These are phyloP conservation scores for Tripidium arundinaceum DNA, from an alignment of 202 grass and related monocot species.

Conservation along the genomic window DNA sequence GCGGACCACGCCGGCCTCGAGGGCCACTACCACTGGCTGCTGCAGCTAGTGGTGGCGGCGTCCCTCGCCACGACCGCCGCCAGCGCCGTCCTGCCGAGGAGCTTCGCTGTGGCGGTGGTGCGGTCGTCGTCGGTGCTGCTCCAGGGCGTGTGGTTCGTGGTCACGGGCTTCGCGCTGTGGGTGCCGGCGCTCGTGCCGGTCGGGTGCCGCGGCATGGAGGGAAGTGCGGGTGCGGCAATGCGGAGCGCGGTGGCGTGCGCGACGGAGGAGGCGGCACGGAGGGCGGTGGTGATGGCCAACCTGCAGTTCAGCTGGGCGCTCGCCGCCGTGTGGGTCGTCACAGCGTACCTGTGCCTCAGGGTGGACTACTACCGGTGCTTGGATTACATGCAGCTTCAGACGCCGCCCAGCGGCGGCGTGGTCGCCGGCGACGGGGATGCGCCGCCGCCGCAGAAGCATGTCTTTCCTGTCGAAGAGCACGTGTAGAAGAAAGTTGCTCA, in stretches of 20 bases:
- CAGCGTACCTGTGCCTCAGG: slow-evolving; percentile 59
- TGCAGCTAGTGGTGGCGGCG: slow-evolving; percentile 50
- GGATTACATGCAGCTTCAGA: slow-evolving; percentile 56
- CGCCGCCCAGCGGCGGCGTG: background rate
- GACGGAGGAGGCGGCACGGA: slow-evolving; percentile 47
- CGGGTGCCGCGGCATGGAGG: slow-evolving; percentile 44
- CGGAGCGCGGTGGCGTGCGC: slow-evolving; percentile 49
- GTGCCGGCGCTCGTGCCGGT: slow-evolving; percentile 49
- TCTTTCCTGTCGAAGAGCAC: slow-evolving; percentile 4
- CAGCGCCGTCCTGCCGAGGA: slow-evolving; percentile 36
- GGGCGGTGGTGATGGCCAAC: slow-evolving; percentile 57
- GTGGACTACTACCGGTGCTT: slow-evolving; percentile 26
- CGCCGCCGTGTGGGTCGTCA: slow-evolving; percentile 45
- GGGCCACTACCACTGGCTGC: slow-evolving; percentile 90
- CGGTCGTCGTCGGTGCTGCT: slow-evolving; percentile 57
- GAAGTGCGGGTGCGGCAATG: background rate
- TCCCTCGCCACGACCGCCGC: slow-evolving; percentile 31
- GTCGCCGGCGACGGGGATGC: slow-evolving; percentile 2
- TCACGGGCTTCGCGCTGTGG: slow-evolving; percentile 73
- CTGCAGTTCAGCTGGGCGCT: slow-evolving; percentile 81
- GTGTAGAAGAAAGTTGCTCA: slow-evolving; percentile 12
- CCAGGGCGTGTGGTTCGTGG: slow-evolving; percentile 79
- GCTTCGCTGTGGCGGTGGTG: slow-evolving; percentile 48
- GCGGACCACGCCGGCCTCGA: slow-evolving; percentile 66
- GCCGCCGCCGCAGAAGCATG: slow-evolving; percentile 28